Conservation (phyloP, 2,329 filamentous ascomycete species). For the Zymoseptoria crescenta region DNA sequence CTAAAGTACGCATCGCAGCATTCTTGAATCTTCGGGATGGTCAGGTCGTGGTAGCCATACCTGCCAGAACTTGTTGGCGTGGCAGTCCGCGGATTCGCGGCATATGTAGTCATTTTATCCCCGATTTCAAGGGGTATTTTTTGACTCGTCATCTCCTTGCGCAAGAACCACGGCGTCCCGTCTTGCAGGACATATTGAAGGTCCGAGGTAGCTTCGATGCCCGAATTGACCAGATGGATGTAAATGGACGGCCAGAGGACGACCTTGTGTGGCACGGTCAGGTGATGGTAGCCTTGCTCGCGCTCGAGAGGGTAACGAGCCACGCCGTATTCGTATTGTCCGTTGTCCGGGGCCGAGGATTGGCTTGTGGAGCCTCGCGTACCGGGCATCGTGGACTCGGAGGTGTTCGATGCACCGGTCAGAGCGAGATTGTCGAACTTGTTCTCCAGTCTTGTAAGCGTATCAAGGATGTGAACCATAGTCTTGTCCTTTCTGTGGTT, state of each 20-base stretch:
- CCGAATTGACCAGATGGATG: conserved; percentile 30
- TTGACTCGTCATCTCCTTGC: conserved; percentile 28
- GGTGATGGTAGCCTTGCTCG: conserved; percentile 21
- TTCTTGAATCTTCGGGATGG: conserved; percentile 44
- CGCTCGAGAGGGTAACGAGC: conserved; percentile 14
- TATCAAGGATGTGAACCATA: conserved; percentile 52
- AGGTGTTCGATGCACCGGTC: conserved; percentile 7
- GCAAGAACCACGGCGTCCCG: conserved; percentile 34
- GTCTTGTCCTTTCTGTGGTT: conserved; percentile 55
- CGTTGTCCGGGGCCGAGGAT: conserved; percentile 5
- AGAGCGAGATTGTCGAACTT: conserved; percentile 45
- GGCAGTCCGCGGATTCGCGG: conserved; percentile 10
- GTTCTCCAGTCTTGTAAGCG: conserved; percentile 46
- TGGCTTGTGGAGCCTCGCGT: conserved; percentile 6
- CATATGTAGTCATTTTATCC: conserved; percentile 19
- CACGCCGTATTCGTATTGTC: conserved; percentile 5
- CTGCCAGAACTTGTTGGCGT: conserved; percentile 11
- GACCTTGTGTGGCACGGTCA: conserved; percentile 45
- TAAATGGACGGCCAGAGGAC: conserved; percentile 40
- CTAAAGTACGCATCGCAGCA: conserved; percentile 52
- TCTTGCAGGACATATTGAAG: conserved; percentile 31
- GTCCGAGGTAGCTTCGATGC: conserved; percentile 27
- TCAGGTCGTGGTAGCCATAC: conserved; percentile 32
- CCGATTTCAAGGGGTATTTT: conserved; percentile 24
- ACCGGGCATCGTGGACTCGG: conserved; percentile 11